Base-by-base conservation (phyloP, 306 rosid species). In the Sicyos edulis region DNA sequence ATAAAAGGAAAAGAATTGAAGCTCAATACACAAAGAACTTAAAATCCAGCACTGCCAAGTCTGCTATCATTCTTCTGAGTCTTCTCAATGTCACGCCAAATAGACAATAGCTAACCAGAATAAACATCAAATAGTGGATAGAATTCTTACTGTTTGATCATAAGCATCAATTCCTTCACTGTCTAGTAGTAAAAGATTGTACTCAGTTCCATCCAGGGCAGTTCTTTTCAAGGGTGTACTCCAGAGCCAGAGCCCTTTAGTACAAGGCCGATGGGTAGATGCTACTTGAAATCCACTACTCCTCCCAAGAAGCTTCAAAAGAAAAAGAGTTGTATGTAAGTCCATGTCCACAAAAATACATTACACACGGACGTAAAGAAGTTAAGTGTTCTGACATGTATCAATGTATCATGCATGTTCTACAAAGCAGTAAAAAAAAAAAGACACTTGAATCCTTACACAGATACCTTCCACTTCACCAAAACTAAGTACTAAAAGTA, bases 181-280 rank as follows among this genome's bases (percentile, higher is more conserved):
- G 68, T 90, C 96, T 72, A 92, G 74, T 50, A 92, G 84, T 70
- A 92, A 75, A 19, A 92, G 96, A 80, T 78, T 92, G 83, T 85
- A 92, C 70, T 87, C 93, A 21, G 98, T 89, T 75, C 98, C 98
- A 70, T 92, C 98, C 44, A 92, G 91, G 57, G 96, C 96, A 49
- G 87, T 88, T 84, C 92, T 90, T 86, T 88, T 90, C 79, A 92
- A 77, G 34, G 98, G 96, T 32, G 88, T 73, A 81, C 93, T 92
- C 98, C 98, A 92, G 79, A 92, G 58, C 98, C 98, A 92, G 73
- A 92, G 87, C 77, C 98, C 96, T 75, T 90, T 90, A n/a, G 98
- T 92, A 83, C 96, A 92, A 9, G 98, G 98, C 44, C 86, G 81
- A 80, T 90, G 96, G 16, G 98, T 92, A 34, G 98, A 82, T 20